These are phyloP conservation scores for Crithidia bombi DNA, from an alignment of 208 protist species.

Conservation along the genomic window DNA sequence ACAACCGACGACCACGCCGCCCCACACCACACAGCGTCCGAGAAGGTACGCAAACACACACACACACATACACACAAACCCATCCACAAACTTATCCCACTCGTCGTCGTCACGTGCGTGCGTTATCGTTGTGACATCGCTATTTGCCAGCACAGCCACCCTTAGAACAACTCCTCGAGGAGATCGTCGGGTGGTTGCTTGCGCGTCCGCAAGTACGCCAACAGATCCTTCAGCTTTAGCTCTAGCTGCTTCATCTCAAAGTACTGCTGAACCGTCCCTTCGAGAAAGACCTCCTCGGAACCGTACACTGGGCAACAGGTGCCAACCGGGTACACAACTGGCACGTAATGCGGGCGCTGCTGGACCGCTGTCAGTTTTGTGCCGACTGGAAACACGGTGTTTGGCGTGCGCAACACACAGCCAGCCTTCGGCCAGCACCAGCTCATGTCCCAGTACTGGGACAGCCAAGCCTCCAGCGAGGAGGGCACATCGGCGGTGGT, in stretches of 20 bases:
- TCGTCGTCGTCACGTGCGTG: too few species aligned
- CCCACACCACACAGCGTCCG: too few species aligned
- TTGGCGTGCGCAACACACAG: conserved; percentile 59
- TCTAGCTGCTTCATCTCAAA: conserved; percentile 76
- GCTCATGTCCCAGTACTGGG: conserved; percentile 65
- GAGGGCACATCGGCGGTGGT: conserved; percentile 4
- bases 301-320: conserved; percentile 67
- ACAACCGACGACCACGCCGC: too few species aligned
- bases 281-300: conserved; percentile 54
- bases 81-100: too few species aligned
- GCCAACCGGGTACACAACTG: conserved; percentile 74
- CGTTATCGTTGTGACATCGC: too few species aligned
- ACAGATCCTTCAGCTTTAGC: conserved; percentile 40
- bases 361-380: conserved; percentile 13
- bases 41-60: too few species aligned
- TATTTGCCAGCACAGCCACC: background rate
- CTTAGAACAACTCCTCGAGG: conserved; percentile 87
- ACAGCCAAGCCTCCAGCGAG: conserved; percentile 50
- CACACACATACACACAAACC: too few species aligned
- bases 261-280: conserved; percentile 74
- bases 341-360: conserved; percentile 49
- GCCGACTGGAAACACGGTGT: conserved; percentile 36
- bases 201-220: conserved; percentile 64
- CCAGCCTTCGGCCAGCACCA: conserved; percentile 84
- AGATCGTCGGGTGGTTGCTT: conserved; percentile 64